Evolutionary conservation across 1,284 basidiomycete species (phyloP).

Genomic region (Ganoderma sinense): DNA sequence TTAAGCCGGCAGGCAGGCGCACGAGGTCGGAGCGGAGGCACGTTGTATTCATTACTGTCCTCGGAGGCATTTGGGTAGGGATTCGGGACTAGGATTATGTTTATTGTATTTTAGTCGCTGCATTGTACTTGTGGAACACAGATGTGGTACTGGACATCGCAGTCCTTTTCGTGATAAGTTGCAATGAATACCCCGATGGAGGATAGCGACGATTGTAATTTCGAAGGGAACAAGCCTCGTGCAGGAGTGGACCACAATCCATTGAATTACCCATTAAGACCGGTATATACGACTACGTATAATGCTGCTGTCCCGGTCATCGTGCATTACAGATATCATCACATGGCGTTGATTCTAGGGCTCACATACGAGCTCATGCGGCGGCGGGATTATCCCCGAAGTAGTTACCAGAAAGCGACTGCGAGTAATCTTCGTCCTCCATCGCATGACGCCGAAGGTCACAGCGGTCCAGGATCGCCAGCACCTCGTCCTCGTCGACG

Average conservation of each 20-base stretch:
- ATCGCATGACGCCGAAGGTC: slow-evolving; percentile 52
- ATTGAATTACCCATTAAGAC: not conserved
- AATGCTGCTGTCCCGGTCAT: not conserved
- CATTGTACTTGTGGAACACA: not conserved
- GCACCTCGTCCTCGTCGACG: slow-evolving; percentile 50
- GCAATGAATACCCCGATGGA: not conserved
- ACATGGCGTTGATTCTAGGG: not conserved
- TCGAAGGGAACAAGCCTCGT: not conserved
- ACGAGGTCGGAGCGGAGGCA: not conserved
- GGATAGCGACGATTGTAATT: not conserved
- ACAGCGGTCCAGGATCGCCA: slow-evolving; percentile 55
- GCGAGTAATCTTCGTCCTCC: slow-evolving; percentile 51
- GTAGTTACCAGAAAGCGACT: slow-evolving; percentile 65
- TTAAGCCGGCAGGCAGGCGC: slow-evolving; percentile 20
- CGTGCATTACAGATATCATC: not conserved
- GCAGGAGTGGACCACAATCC: not conserved
- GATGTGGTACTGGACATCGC: not conserved
- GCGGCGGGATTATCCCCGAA: slow-evolving; percentile 64
- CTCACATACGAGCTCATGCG: slow-evolving; percentile 1
- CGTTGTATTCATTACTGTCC: not conserved
- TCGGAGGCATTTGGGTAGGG: not conserved
- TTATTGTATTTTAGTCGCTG: not conserved
- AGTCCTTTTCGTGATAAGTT: not conserved
- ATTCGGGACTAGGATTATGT: not conserved
- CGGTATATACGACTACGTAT: not conserved